Evolutionary conservation across 768 basidiomycete genomes (phyloP).

Genomic region (Leucocoprinus birnbaumii): DNA sequence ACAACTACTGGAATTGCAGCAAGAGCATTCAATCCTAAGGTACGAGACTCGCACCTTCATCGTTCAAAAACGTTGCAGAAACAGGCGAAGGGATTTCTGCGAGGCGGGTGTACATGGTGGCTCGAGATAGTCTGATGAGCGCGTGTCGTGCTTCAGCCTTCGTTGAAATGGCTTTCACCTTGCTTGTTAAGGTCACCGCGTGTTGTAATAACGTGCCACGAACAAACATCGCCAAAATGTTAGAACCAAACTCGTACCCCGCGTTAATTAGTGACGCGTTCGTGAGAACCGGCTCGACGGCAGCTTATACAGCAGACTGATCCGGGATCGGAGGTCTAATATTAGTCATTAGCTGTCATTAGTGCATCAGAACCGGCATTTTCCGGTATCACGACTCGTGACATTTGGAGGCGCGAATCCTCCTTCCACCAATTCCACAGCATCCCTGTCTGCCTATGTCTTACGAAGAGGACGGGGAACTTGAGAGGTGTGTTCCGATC

Average conservation of each 20-base stretch:
- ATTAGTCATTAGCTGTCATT: no score
- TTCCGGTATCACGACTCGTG: neutral
- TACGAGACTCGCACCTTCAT: conserved; percentile 9
- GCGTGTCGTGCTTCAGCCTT: no score
- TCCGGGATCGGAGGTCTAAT: no score
- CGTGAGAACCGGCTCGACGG: no score
- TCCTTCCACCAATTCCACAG: neutral
- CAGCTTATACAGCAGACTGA: no score
- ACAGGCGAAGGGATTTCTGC: conserved; percentile 29
- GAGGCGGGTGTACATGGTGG: conserved; percentile 22
- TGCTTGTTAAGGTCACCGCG: no score
- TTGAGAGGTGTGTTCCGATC: conserved; percentile 25
- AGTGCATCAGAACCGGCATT: no score
- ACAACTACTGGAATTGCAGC: conserved; percentile 25
- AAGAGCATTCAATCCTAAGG: neutral
- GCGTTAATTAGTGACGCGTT: no score
- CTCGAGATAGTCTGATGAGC: neutral
- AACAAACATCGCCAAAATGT: no score
- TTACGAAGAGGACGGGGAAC: conserved; percentile 24
- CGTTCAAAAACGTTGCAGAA: conserved; percentile 22
- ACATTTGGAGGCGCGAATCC: neutral
- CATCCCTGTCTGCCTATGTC: neutral
- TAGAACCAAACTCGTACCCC: no score
- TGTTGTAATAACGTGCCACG: no score
- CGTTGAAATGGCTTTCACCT: no score